Conservation (phyloP, 164 flowering plant genomes). For the Brasenia schreberi region DNA sequence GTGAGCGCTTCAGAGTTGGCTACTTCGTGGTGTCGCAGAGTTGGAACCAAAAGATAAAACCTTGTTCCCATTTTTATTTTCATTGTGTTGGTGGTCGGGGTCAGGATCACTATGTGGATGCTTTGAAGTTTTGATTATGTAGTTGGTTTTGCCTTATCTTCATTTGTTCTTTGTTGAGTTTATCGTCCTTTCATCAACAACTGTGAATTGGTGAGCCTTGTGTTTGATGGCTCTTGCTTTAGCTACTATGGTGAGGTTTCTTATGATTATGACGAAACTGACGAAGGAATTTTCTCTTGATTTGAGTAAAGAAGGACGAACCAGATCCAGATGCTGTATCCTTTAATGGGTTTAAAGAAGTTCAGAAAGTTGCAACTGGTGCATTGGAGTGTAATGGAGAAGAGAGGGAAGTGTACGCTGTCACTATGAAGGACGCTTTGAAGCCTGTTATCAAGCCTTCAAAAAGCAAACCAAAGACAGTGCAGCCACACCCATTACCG, state of each 20-base stretch:
- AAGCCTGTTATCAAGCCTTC: constrained; percentile 6
- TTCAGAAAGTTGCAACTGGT: constrained; percentile 35
- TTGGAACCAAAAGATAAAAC: too few relatives aligned
- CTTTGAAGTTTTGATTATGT: too few relatives aligned
- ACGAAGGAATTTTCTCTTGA: background rate
- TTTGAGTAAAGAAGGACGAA: constrained; percentile 14
- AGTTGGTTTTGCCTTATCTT: too few relatives aligned
- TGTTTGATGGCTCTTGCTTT: background rate
- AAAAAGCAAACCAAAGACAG: constrained; percentile 2
- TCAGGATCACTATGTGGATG: too few relatives aligned
- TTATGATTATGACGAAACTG: too few relatives aligned
- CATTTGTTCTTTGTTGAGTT: too few relatives aligned
- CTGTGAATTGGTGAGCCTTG: background rate
- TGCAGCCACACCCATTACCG: constrained; percentile 10
- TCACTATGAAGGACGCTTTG: constrained; percentile 4
- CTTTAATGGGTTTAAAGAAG: constrained; percentile 27
- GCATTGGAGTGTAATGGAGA: constrained; percentile 19
- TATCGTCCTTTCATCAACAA: too few relatives aligned
- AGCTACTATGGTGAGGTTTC: background rate
- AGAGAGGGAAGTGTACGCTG: constrained; percentile 15
- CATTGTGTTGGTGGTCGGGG: too few relatives aligned
- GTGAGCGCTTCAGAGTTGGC: too few relatives aligned
- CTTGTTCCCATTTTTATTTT: too few relatives aligned
- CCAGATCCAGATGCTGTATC: constrained; percentile 16
- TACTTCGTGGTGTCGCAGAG: too few relatives aligned